Evolutionary conservation across 2,329 filamentous ascomycete genomes (phyloP).

Genomic region (Madurella fahalii): DNA sequence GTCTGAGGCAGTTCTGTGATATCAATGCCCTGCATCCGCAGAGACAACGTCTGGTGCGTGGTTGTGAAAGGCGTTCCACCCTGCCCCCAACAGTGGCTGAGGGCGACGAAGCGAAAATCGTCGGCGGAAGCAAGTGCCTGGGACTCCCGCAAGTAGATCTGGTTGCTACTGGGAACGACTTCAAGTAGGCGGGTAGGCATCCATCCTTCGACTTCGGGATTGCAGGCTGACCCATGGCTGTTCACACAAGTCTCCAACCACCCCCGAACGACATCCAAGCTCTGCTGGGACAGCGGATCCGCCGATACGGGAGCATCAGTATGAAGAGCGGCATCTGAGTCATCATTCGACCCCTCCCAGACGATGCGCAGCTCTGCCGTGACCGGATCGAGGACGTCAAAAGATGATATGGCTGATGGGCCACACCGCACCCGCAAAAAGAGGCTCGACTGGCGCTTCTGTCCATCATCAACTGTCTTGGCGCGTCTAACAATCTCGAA

Average conservation of each 20-base stretch:
- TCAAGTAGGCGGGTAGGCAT: slow-evolving; percentile 13
- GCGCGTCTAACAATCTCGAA: neutral
- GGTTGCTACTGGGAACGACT: neutral
- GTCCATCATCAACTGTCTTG: slow-evolving; percentile 1
- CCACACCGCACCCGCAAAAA: slow-evolving; percentile 4
- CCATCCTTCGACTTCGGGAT: neutral
- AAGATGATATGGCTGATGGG: neutral
- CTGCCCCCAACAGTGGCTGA: slow-evolving; percentile 30
- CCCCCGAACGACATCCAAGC: slow-evolving; percentile 1
- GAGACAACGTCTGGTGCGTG: slow-evolving; percentile 7
- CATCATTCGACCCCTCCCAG: neutral
- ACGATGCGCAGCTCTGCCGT: slow-evolving; percentile 7
- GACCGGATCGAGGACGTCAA: slow-evolving; percentile 6
- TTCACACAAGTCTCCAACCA: slow-evolving; percentile 13
- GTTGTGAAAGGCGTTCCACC: slow-evolving; percentile 13
- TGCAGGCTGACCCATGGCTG: slow-evolving; percentile 6
- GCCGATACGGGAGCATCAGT: neutral
- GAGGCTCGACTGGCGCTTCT: neutral
- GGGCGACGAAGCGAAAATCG: slow-evolving; percentile 21
- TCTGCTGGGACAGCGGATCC: slow-evolving; percentile 11
- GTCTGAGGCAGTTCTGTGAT: slow-evolving; percentile 19
- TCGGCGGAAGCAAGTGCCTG: neutral
- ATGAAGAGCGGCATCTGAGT: neutral
- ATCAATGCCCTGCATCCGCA: slow-evolving; percentile 8
- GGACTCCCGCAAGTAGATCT: slow-evolving; percentile 7